Evolutionary conservation across 176 grass and related monocot genomes (phyloP), one percentile per base, ranked within the genome.

Genomic region (Tillandsia leiboldiana): DNA sequence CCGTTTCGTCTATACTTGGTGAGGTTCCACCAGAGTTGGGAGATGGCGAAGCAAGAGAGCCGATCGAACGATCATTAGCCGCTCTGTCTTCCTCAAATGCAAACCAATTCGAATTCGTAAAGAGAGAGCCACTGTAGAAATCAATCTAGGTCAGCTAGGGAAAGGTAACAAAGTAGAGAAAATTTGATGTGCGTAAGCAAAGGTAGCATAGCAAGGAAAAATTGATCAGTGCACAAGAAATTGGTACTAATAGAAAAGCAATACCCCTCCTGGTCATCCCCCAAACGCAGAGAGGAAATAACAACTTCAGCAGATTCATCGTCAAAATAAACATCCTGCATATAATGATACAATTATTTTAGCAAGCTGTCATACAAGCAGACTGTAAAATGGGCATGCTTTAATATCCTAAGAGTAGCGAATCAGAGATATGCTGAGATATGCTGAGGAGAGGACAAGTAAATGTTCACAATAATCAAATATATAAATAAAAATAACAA

Each of bases 81-180:
- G 80, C 87, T 69, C 84, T 87, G 74, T 99, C 94, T 50, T 86
- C 87, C 84, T 99, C 94, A 79, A 93, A 99, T 23, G 94, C 86
- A 84, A 99, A 99, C 87, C 89, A 99, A 50, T 99, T 90, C 59
- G 94, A 99, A 81, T 99, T 93, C 83, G 90, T 93, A 79, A 99
- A 90, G 49, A 93, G 82, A 80, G 94, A 90, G 57, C 89, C 90
- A 77, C 69, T 80, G 73, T 53, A 71, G 15, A 76, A 75, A n/a
- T 80, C 49, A 80, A 57, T 79, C 51, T 71, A 17, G 58, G 69
- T 81, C 52, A 84, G 79, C 15, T 51, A 76, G 17, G 22, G 22
- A 61, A 9, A 15, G 10, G 13, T 61, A 9, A 20, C 17, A 61
- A 61, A 61, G 13, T 61, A 18, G 13, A 15, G 22, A 20, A 61